Conservation (phyloP, 2,329 filamentous ascomycete genomes). For the Cyanodermella asteris region DNA sequence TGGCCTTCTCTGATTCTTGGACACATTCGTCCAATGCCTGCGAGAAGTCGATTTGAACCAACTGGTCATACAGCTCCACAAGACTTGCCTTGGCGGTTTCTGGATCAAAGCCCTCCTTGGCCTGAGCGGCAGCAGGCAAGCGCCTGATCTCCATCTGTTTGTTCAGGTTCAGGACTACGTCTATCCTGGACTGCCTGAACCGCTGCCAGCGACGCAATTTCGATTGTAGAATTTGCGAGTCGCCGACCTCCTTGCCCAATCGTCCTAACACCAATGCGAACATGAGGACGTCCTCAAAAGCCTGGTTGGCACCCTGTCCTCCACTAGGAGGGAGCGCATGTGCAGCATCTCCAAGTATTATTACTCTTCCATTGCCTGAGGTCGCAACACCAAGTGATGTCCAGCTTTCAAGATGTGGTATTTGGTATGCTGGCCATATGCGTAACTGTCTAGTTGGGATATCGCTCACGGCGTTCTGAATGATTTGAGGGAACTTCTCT, state of each 20-base stretch:
- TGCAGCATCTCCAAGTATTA: slow-evolving; percentile 14
- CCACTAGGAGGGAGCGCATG: slow-evolving; percentile 3
- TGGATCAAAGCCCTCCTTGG: too few relatives aligned
- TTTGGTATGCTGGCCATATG: slow-evolving; percentile 28
- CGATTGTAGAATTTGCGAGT: too few relatives aligned
- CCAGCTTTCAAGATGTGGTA: slow-evolving; percentile 27
- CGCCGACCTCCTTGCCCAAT: slow-evolving; percentile 6
- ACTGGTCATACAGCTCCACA: too few relatives aligned
- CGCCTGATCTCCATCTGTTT: slow-evolving; percentile 25
- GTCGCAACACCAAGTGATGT: too few relatives aligned
- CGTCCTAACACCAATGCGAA: slow-evolving; percentile 20
- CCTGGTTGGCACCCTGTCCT: slow-evolving; percentile 3
- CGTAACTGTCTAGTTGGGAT: slow-evolving; percentile 18
- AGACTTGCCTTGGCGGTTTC: too few relatives aligned
- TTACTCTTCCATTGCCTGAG: too few relatives aligned
- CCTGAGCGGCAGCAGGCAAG: slow-evolving; percentile 17
- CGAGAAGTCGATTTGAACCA: too few relatives aligned
- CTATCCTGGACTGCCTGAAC: slow-evolving; percentile 25
- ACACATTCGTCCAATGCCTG: too few relatives aligned
- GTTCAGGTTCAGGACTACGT: slow-evolving; percentile 26
- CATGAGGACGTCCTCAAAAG: slow-evolving; percentile 24
- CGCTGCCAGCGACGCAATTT: slow-evolving; percentile 24
- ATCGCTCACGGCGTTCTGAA: slow-evolving; percentile 16
- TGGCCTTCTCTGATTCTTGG: too few relatives aligned
- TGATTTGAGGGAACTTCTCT: slow-evolving; percentile 16